Conservation (phyloP, 495 filamentous ascomycete genomes). For the Echria macrotheca region DNA sequence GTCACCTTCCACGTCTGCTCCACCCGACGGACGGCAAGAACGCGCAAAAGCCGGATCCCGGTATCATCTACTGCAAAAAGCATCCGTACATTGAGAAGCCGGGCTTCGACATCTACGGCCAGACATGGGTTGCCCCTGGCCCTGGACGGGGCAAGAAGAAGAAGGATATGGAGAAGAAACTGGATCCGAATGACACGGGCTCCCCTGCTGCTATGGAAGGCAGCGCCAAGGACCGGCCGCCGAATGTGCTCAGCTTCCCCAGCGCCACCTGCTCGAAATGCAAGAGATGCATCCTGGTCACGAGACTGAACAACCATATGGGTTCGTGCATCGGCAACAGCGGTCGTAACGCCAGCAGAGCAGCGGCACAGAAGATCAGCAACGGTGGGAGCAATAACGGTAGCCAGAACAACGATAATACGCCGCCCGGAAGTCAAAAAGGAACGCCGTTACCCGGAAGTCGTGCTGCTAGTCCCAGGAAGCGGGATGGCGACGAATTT, state of each 20-base stretch:
- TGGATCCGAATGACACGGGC: constrained; percentile 34
- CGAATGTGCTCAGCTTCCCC: constrained; percentile 58
- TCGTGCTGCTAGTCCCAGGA: constrained; percentile 42
- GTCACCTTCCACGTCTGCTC: constrained; percentile 57
- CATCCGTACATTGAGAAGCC: constrained; percentile 67
- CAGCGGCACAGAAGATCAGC: constrained; percentile 50
- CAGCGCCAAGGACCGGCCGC: constrained; percentile 44
- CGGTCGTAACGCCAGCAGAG: constrained; percentile 61
- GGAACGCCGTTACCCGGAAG: constrained; percentile 53
- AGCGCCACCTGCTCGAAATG: constrained; percentile 50
- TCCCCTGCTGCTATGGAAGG: constrained; percentile 45
- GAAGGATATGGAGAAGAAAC: constrained; percentile 55
- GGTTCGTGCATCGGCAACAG: constrained; percentile 74
- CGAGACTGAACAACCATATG: constrained; percentile 66
- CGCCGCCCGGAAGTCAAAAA: constrained; percentile 53
- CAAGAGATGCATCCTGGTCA: constrained; percentile 49
- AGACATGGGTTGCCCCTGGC: constrained; percentile 55
- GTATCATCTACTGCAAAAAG: constrained; percentile 68
- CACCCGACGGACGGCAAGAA: constrained; percentile 59
- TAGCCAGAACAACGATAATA: constrained; percentile 45
- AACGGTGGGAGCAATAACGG: constrained; percentile 43
- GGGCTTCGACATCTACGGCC: constrained; percentile 78
- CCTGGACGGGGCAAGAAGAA: constrained; percentile 55
- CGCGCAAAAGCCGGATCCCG: constrained; percentile 54
- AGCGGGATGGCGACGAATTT: constrained; percentile 46